Evolutionary conservation across 331 rosid genomes (phyloP).

Genomic region (Quercus phellos): DNA sequence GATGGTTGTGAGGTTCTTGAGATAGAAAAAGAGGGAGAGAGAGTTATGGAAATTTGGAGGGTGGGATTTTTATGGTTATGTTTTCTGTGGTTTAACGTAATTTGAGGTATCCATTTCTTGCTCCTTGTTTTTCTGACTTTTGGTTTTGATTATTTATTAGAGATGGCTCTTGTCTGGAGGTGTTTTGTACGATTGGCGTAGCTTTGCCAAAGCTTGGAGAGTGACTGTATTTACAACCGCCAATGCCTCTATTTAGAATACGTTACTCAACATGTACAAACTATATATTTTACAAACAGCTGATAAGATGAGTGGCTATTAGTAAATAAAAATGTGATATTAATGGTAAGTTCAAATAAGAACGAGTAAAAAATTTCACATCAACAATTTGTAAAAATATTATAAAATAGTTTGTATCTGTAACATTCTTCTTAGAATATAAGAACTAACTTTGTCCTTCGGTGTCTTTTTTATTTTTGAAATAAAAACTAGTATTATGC

Average conservation of each 20-base stretch:
- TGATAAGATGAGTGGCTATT: too few relatives aligned
- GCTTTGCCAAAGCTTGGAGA: constrained; percentile 5
- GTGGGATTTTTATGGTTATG: not conserved
- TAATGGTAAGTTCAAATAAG: too few relatives aligned
- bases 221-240: not conserved
- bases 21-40: constrained; percentile 7
- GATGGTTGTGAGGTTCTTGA: constrained; percentile 1
- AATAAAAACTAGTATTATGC: too few relatives aligned
- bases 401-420: too few relatives aligned
- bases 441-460: too few relatives aligned
- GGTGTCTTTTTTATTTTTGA: too few relatives aligned
- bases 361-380: too few relatives aligned
- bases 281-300: too few relatives aligned
- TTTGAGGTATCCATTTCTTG: constrained; percentile 22
- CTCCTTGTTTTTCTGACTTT: constrained; percentile 28
- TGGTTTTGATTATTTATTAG: constrained; percentile 12
- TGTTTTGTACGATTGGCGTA: not conserved
- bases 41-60: not conserved
- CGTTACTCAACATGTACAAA: too few relatives aligned
- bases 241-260: constrained; percentile 18
- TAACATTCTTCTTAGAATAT: too few relatives aligned
- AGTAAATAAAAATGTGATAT: too few relatives aligned
- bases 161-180: not conserved
- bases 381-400: too few relatives aligned
- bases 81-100: constrained; percentile 15